Percentiles rank a stretch among this genome's conserved stretches.
These are phyloP conservation scores for Fraxinus baroniana DNA, from an alignment of 305 asterid species.

Conservation along the genomic window DNA sequence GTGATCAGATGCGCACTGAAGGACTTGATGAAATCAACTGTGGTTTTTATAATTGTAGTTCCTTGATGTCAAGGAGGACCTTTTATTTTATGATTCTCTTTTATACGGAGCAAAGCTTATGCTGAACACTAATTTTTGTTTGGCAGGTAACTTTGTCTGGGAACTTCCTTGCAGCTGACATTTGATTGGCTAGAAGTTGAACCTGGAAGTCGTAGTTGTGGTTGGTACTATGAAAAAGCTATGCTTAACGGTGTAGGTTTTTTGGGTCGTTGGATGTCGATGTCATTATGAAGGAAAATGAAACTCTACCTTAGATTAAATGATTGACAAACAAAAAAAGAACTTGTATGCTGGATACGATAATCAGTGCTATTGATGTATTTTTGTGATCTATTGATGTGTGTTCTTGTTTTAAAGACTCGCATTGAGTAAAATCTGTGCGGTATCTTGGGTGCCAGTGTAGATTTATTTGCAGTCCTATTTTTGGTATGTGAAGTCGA, in stretches of 20 bases:
- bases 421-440: background rate
- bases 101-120: background rate
- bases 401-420: background rate
- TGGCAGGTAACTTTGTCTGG: constrained; percentile 64
- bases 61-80: background rate
- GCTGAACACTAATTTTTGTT: constrained; percentile 17
- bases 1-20: background rate
- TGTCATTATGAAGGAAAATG: background rate
- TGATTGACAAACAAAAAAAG: background rate
- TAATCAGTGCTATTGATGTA: background rate
- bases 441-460: background rate
- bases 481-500: background rate
- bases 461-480: background rate
- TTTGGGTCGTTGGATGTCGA: background rate
- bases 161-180: constrained; percentile 73
- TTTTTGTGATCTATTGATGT: background rate
- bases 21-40: background rate
- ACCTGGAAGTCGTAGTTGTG: background rate
- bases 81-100: background rate
- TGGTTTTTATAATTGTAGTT: background rate
- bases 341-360: background rate
- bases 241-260: background rate
- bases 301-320: background rate
- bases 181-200: constrained; percentile 33
- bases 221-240: background rate